These are phyloP conservation scores for Pelagophyceae sp. DNA, from an alignment of 352 stramenopile species.

Conservation along the genomic window DNA sequence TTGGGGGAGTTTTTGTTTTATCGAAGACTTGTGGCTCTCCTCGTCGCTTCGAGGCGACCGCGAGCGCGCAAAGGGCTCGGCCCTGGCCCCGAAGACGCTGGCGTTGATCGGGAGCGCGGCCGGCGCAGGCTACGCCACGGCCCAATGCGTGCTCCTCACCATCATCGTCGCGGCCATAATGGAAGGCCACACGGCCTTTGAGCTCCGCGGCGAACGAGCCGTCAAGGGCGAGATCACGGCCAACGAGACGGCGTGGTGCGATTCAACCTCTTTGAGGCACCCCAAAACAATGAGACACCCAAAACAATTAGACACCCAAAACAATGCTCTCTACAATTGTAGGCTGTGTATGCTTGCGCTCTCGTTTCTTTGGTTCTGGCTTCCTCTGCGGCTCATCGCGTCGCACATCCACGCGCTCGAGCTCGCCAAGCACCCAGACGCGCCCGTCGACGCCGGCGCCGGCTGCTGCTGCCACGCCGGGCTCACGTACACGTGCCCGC, in stretches of 20 bases:
- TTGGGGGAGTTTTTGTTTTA: background rate
- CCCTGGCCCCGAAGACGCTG: background rate
- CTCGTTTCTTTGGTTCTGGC: background rate
- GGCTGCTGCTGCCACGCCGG: background rate
- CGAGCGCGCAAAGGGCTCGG: background rate
- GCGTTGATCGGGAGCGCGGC: background rate
- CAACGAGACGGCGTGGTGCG: background rate
- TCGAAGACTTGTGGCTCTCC: conserved; percentile 8
- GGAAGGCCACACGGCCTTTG: conserved; percentile 14
- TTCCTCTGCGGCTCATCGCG: background rate
- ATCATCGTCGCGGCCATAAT: conserved; percentile 12
- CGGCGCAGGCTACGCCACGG: conserved; percentile 6
- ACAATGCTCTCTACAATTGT: too few relatives aligned
- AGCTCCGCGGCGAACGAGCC: background rate
- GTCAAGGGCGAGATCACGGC: too few relatives aligned
- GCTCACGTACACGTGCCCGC: background rate
- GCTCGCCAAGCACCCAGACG: background rate
- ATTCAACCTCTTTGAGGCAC: too few relatives aligned
- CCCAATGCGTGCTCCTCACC: background rate
- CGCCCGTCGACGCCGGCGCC: background rate
- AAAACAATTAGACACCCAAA: too few relatives aligned
- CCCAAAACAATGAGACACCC: too few relatives aligned
- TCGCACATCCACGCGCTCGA: background rate
- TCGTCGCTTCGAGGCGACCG: background rate
- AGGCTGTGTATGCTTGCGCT: background rate